phyloP scores from a whole-genome alignment of 129 eudicot genomes.

The Glebionis coronaria region DNA sequence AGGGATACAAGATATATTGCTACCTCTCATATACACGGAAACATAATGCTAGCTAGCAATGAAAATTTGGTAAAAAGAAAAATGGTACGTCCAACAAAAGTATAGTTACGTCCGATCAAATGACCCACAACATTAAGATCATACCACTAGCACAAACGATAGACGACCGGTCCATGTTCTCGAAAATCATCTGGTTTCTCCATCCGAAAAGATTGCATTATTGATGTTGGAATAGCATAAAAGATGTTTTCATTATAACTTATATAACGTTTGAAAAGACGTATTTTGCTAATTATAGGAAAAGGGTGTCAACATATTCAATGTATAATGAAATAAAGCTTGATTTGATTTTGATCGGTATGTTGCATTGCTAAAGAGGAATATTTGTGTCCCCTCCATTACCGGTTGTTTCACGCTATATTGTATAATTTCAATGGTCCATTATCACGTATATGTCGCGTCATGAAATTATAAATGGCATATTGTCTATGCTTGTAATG shows the following conservation, averaged over 20 bases:
- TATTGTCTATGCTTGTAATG: not conserved
- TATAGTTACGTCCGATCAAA: not conserved
- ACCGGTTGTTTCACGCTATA: conserved; percentile 2
- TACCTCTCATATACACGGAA: too few species aligned
- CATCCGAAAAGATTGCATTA: not conserved
- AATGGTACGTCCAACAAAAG: not conserved
- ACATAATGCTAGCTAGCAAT: too few species aligned
- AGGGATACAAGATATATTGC: too few species aligned
- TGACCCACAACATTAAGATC: not conserved
- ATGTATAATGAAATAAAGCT: conserved; percentile 4
- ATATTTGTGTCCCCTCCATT: conserved; percentile 23
- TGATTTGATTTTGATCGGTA: conserved; percentile 12
- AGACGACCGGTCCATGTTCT: conserved; percentile 4
- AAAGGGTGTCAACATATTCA: conserved; percentile 15
- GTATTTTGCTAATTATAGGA: not conserved
- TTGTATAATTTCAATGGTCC: conserved; percentile 2
- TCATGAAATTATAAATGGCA: too few species aligned
- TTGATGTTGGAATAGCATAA: not conserved
- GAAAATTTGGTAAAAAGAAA: not conserved
- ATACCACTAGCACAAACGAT: not conserved
- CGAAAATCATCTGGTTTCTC: not conserved
- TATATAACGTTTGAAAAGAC: conserved; percentile 7
- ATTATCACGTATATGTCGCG: not conserved
- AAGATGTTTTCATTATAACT: not conserved
- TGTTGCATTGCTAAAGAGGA: conserved; percentile 7